Evolutionary conservation across 1,284 basidiomycete genomes (phyloP), one percentile per base, ranked within the genome.

Genomic region (Leccinum subrobustum): DNA sequence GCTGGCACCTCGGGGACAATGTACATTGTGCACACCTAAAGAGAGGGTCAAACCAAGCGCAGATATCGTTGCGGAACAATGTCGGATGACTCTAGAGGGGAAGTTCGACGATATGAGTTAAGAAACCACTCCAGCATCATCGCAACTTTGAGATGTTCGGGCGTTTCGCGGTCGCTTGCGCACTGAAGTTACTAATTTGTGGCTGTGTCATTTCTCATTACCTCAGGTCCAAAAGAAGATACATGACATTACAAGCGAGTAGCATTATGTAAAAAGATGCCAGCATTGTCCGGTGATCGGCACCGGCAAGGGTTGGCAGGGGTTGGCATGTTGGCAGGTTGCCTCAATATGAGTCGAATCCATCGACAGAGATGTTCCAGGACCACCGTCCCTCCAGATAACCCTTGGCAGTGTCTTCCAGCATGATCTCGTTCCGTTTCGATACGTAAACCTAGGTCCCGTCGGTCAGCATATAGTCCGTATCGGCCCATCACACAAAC

Each of bases 371-470:
- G 8, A 78, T 77, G 69, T 92, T 92, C 90, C 86, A 93, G 67
- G 67, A 79, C 92, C 92, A 91, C 66, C 95, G 79, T 18, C 88
- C 93, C 63, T 98, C 96, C 53, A 90, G 78, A 78, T 95, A 96
- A 2, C 96, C 96, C 64, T 83, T 85, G 1, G 95, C 89, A 1
- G 96, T 98, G 75, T 99, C 96, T 67, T 97, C 92, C 37, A 99
- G 79, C 66, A 99, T 82, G 67, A 98, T 96, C 72, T 95, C 92
- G 73, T 97, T 95, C 50, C 97, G 85, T 78, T 96, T 98, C 78
- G 94, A 89, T 8, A 98, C 96, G 70, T 97, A 98, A n/a, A 95
- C 91, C 88, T 92, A 62, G 23, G 48, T 11, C 20, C 18, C 11
- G 25, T 51, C 48, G 62, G 51, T 56, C 35, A 23, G 20, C 47